Base-by-base conservation (phyloP, 2,329 filamentous ascomycete genomes). In the Seiridium unicorne region DNA sequence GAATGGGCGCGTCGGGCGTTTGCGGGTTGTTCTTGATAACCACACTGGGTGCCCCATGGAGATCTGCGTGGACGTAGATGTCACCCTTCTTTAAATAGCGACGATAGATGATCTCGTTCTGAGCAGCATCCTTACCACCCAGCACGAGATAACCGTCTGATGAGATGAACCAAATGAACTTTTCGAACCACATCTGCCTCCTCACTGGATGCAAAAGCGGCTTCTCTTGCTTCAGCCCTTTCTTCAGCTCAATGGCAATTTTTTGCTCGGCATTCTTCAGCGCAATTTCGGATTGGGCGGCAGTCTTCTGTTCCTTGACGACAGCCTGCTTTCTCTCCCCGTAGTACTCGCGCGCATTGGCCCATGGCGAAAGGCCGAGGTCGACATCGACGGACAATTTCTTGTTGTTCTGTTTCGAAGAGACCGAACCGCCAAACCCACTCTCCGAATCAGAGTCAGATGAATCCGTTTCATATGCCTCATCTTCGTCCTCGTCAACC, bases 141-240 rank as follows among this genome's bases (percentile, higher is more conserved):
- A 99, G 83, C 0, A 98, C 91, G 5, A 99, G 83, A 72, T 98
- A 97, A 4, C 94, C 93, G 70, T 99, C 95, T 0, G 93, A 96
- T 0, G 93, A 97, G 66, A 98, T 85, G 76, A 99, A 99, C 84
- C 92, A 98, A 35, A 88, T 81, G 69, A 97, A 99, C 75, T 99
- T 99, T 70, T 99, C 95, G 66, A 97, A 99, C 95, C 95, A 99
- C 68, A 93, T 85, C 65, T 89, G 89, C 69, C 88, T 90, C 59
- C 95, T 86, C 7, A 97, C 89, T 0, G 90, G 92, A 51, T 93
- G 88, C 8, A 98, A 78, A 2, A 96, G 80, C 26, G 92, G 89
- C 73, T 97, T 97, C 75, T 98, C 95, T 70, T 95, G 90, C 77
- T 97, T 97, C 60, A 98, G 75, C 0, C 88, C 89, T 69, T 93